These are phyloP conservation scores for Syncephalastrum monosporum DNA, from an alignment of 371 early-diverging fungal genomes.

Conservation along the genomic window DNA sequence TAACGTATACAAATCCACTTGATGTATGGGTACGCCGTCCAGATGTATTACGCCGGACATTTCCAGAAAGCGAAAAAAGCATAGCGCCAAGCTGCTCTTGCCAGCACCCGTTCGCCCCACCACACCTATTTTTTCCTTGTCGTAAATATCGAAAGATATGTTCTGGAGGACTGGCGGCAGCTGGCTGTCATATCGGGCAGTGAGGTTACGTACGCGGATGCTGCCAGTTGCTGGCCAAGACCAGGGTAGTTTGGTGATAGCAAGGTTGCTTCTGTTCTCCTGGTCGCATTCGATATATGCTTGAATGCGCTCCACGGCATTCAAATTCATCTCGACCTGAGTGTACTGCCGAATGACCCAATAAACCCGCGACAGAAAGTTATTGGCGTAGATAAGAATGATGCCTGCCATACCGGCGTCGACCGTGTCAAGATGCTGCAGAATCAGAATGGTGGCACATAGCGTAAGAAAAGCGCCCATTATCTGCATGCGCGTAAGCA, in stretches of 20 bases:
- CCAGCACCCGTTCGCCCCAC: conserved; percentile 82
- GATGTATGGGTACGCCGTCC: conserved; percentile 77
- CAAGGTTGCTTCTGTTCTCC: conserved; percentile 33
- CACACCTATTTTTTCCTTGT: conserved; percentile 77
- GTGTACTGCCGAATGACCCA: conserved; percentile 61
- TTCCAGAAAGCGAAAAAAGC: conserved; percentile 79
- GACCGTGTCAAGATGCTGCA: conserved; percentile 49
- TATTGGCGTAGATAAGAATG: conserved; percentile 75
- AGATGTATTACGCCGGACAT: conserved; percentile 70
- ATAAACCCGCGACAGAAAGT: conserved; percentile 51
- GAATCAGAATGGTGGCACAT: conserved; percentile 60
- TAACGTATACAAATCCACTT: conserved; percentile 70
- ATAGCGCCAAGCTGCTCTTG: conserved; percentile 73
- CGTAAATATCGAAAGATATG: conserved; percentile 58
- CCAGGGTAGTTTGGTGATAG: conserved; percentile 35
- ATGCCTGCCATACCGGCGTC: conserved; percentile 85
- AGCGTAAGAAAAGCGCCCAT: conserved; percentile 71
- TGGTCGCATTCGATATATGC: conserved; percentile 75
- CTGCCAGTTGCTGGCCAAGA: conserved; percentile 76
- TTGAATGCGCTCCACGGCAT: conserved; percentile 82
- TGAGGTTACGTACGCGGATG: conserved; percentile 64
- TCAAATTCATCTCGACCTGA: conserved; percentile 79
- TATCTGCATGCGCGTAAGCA: conserved; percentile 68
- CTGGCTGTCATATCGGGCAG: conserved; percentile 65
- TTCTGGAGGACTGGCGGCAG: conserved; percentile 67